Evolutionary conservation across 805 yeast species (phyloP), one percentile per base, ranked within the genome.

Genomic region (Sungouiozyma intestinalis): DNA sequence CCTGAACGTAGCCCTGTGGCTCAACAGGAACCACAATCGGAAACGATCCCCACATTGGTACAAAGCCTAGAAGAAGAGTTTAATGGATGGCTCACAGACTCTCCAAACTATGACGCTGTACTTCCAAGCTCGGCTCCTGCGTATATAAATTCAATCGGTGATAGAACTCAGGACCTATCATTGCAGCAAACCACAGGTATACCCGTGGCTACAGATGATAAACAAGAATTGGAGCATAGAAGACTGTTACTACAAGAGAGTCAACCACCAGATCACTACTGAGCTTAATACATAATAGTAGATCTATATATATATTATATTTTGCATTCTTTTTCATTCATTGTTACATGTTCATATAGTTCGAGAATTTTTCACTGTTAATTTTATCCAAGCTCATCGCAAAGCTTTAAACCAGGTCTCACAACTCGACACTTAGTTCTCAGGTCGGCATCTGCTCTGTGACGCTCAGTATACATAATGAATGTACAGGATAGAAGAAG

Each of bases 401-500:
- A 14, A 3, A 16, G 15, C n/a, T 8, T 8, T 15, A 24, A 11
- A 24, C n/a, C n/a, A n/a, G n/a, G n/a, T n/a, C n/a, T n/a, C n/a
- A n/a, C n/a, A n/a, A n/a, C n/a, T n/a, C n/a, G n/a, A n/a, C n/a
- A n/a, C n/a, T n/a, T n/a, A n/a, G n/a, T n/a, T n/a, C n/a, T n/a
- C n/a, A n/a, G n/a, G n/a, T n/a, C n/a, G n/a, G n/a, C n/a, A n/a
- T n/a, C n/a, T n/a, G n/a, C n/a, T n/a, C n/a, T n/a, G n/a, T n/a
- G n/a, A n/a, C n/a, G n/a, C n/a, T n/a, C n/a, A n/a, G n/a, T n/a
- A n/a, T 16, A 34, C 2, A 36, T 1, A 24, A 58, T 60, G 64
- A 54, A 52, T 40, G 55, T 55, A 6, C 60, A 57, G 35, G 97
- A 90, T 57, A 76, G 95, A 69, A 76, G 95, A 70, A 73, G 96